Base-by-base conservation (phyloP, 176 grass and related monocot genomes). In the Eragrostis nindensis region DNA sequence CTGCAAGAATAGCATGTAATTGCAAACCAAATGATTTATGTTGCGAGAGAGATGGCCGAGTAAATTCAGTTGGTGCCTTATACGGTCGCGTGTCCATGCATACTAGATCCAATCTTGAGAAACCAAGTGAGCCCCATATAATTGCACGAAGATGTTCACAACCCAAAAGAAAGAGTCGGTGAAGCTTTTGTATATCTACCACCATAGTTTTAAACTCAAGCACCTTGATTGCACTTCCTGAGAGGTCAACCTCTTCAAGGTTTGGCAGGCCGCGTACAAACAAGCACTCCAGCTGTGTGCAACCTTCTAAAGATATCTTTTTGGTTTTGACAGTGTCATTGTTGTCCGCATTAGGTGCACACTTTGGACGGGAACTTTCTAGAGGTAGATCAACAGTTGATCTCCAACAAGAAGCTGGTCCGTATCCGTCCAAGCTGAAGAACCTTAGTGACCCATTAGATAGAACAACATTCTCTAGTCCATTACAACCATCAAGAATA, bases 401-500 rank as follows among this genome's bases (percentile, higher is more conserved):
- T 21, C 19, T 21, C 26, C 60, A 45, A 0, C 2, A 5, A 19
- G 8, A 14, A 38, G 68, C 15, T 13, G 47, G 16, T 10, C 70
- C 61, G 30, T 74, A 65, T 16, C 72, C 48, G 18, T 83, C 62
- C 32, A 83, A 18, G 71, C 71, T 76, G 4, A 83, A 83, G 1
- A 40, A 56, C 5, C 10, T 43, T 21, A 83, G 38, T 0, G 62
- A 83, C 17, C 64, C 13, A 5, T 52, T 5, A 2, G 24, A 5
- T 1, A 45, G n/a, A n/a, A n/a, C 69, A 46, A 80, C 11, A 10
- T 59, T 19, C n/a, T 74, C 69, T 5, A 86, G 0, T 7, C 3
- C 69, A 17, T 80, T 5, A 40, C 84, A 74, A 2, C 69, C 76
- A 59, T 86, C 69, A 14, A 86, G 69, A 46, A 80, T 45, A 86